Evolutionary conservation across 2,329 filamentous ascomycete genomes (phyloP), one percentile per base, ranked within the genome.

Genomic region (Apiospora arundinis): DNA sequence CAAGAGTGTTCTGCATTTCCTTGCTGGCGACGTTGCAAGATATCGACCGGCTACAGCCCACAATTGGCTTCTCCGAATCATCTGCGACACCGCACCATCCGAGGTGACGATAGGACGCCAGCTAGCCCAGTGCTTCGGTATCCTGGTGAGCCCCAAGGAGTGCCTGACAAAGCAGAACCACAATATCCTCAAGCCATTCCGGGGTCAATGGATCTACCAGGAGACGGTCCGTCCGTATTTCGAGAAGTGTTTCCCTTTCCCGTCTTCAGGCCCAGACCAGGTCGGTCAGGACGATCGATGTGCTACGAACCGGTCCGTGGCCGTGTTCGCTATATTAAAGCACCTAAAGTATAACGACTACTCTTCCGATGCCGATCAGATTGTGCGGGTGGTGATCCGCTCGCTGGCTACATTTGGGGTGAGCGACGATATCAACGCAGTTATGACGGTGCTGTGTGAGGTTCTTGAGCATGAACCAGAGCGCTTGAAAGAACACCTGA

Each of bases 261-360:
- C 25, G n/a, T 40, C 69, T 25, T 16, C 25, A 16, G 60, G 25
- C 25, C 12, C 42, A 18, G 46, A 56, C 37, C 23, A 70, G 46
- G 48, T 40, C 21, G 68, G 74, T 69, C 72, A 77, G 73, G 74
- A 74, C 32, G 70, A 77, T 66, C 73, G 75, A 23, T 74, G 81
- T n/a, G 74, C 80, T 11, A 74, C 77, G 1, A 85, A 85, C 72
- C 85, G 84, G 69, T 83, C 86, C 42, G 81, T 88, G 40, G 84
- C 83, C 2, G 82, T 86, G 7, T 81, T 91, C 6, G 80, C 85
- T 0, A 81, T 88, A 66, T 79, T 89, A 9, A 85, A 83, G 72
- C 83, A 88, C 75, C 83, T 89, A 71, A 80, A 79, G 23, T 88
- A 85, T 69, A 77, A 82, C 1, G 83, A 89, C 23, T 90, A 88